Evolutionary conservation across 352 stramenopile genomes (phyloP).

Genomic region (Phytophthora idaei): DNA sequence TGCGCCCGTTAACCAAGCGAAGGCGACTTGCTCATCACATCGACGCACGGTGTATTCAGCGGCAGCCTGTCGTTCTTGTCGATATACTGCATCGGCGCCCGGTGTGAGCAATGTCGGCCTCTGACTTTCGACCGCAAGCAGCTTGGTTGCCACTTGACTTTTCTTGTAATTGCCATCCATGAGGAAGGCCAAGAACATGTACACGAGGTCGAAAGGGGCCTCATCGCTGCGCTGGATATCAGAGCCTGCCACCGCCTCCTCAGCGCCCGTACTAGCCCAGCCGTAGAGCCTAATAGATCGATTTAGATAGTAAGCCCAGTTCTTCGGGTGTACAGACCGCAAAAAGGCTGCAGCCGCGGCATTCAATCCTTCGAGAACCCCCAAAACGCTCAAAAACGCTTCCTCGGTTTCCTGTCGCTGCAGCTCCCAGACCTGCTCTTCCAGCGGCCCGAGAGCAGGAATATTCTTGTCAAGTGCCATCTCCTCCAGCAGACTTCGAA

Average conservation of each 20-base stretch:
- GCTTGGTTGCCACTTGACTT: slow-evolving; percentile 64
- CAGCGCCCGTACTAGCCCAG: slow-evolving; percentile 67
- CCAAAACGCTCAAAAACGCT: slow-evolving; percentile 54
- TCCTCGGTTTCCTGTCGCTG: slow-evolving; percentile 64
- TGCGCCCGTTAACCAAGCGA: slow-evolving; percentile 70
- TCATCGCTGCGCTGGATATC: slow-evolving; percentile 72
- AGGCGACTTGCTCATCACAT: slow-evolving; percentile 74
- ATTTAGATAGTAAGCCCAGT: slow-evolving; percentile 73
- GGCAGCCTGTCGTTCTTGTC: slow-evolving; percentile 62
- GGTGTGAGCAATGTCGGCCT: slow-evolving; percentile 51
- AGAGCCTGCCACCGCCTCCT: slow-evolving; percentile 62
- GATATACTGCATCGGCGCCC: slow-evolving; percentile 69
- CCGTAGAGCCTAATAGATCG: slow-evolving; percentile 67
- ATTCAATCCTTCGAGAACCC: slow-evolving; percentile 62
- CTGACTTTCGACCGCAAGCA: slow-evolving; percentile 34
- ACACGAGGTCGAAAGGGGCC: slow-evolving; percentile 81
- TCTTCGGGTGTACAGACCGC: slow-evolving; percentile 60
- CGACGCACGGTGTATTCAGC: slow-evolving; percentile 60
- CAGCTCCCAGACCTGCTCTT: slow-evolving; percentile 71
- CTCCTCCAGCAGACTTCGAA: slow-evolving; percentile 65
- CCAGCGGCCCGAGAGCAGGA: slow-evolving; percentile 56
- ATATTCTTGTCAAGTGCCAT: slow-evolving; percentile 84
- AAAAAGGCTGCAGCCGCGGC: slow-evolving; percentile 60
- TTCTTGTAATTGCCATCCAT: slow-evolving; percentile 83
- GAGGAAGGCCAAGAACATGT: slow-evolving; percentile 77